These are phyloP conservation scores for Colletotrichum somersetense DNA, from an alignment of 2,329 filamentous ascomycete genomes.

Conservation along the genomic window DNA sequence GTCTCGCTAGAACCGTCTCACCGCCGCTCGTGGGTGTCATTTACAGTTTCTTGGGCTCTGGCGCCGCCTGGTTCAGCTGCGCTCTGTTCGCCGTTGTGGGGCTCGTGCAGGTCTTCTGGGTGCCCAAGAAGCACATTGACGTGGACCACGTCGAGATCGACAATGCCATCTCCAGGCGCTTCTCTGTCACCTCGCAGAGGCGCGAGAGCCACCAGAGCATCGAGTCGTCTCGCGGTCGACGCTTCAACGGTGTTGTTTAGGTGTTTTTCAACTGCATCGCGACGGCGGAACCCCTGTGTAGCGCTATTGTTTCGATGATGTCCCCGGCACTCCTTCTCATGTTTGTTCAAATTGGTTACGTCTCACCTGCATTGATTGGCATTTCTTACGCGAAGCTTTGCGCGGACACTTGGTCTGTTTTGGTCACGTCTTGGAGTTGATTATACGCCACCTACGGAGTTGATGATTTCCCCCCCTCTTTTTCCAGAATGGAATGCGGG, in stretches of 20 bases:
- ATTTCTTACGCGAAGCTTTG: slow-evolving; percentile 6
- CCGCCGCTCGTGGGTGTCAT: slow-evolving; percentile 77
- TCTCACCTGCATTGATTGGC: slow-evolving; percentile 23
- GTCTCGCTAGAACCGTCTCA: slow-evolving; percentile 76
- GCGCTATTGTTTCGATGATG: background rate
- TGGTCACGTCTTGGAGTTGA: slow-evolving; percentile 5
- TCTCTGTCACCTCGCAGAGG: slow-evolving; percentile 31
- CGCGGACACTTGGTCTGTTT: slow-evolving; percentile 6
- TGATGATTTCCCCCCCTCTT: background rate
- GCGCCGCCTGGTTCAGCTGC: slow-evolving; percentile 57
- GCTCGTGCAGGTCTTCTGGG: slow-evolving; percentile 39
- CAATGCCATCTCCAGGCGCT: slow-evolving; percentile 28
- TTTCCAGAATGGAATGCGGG: slow-evolving; percentile 15
- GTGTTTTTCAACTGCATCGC: background rate
- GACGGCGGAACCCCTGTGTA: background rate
- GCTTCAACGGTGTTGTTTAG: slow-evolving; percentile 5
- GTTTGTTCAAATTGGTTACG: background rate
- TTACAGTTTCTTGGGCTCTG: slow-evolving; percentile 70
- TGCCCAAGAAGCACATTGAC: slow-evolving; percentile 44
- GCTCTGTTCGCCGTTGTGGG: slow-evolving; percentile 33
- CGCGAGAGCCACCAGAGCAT: slow-evolving; percentile 21
- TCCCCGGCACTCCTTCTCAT: background rate
- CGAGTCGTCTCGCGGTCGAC: slow-evolving; percentile 30
- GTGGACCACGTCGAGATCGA: slow-evolving; percentile 42
- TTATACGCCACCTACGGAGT: slow-evolving; percentile 1